Percentiles rank a stretch among this genome's conserved stretches.
Conservation (phyloP, 208 protist genomes). For the Leptomonas pyrrhocoris region DNA sequence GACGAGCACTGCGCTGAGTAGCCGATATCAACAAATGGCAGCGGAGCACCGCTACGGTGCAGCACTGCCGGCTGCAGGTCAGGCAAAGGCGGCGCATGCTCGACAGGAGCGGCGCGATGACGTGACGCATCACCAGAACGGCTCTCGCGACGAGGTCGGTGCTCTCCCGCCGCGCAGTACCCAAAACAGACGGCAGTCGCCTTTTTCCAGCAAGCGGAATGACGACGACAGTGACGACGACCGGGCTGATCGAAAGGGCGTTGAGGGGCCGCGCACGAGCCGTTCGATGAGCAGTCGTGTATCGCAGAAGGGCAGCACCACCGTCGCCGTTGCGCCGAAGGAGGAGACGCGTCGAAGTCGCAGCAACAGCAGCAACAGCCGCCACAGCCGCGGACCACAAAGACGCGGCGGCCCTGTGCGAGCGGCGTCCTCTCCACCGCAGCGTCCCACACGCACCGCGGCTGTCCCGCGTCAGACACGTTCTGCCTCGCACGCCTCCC, state of each 20-base stretch:
- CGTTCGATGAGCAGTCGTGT: background rate
- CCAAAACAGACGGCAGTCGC: background rate
- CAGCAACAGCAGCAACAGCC: background rate
- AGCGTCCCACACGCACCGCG: background rate
- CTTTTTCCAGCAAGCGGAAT: background rate
- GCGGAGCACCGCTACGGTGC: conserved; percentile 26
- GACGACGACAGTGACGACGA: background rate
- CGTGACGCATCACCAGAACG: background rate
- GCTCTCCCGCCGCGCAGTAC: background rate
- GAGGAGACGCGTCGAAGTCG: no score
- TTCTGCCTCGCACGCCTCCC: background rate
- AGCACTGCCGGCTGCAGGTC: background rate
- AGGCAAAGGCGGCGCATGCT: background rate
- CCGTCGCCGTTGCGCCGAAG: background rate
- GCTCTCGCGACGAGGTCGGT: background rate
- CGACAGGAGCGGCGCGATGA: background rate
- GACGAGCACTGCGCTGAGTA: background rate
- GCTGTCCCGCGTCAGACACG: conserved; percentile 1
- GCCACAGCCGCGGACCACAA: background rate
- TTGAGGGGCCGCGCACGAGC: background rate
- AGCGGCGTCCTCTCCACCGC: background rate
- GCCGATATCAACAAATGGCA: conserved; percentile 18
- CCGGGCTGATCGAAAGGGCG: background rate
- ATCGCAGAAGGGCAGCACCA: background rate
- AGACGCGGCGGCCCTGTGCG: background rate